Base-by-base conservation (phyloP, 139 green algal species). In the Haematococcus sp. region DNA sequence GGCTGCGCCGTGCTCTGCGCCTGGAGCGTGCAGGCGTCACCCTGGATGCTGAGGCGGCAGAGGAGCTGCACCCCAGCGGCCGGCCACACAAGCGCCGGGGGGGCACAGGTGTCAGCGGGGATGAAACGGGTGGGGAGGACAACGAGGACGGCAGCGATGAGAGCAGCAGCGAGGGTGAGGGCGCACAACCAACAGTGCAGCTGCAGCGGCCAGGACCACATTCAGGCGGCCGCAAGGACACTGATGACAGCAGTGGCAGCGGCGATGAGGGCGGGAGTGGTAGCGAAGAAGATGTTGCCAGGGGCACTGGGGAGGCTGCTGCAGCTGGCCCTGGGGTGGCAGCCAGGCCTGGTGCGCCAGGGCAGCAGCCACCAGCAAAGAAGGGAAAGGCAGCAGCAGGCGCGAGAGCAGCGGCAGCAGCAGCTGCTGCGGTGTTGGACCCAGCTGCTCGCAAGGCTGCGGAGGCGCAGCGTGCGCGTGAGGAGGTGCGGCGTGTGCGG, bases 321-420 rank as follows among this genome's bases (percentile, higher is more conserved):
- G 54, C 56, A 63, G 65, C 64, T 30, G 67, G 33, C 58, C 30
- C 56, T 58, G 25, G n/a, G n/a, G n/a, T n/a, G n/a, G n/a, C n/a
- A n/a, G n/a, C n/a, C n/a, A n/a, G n/a, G n/a, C n/a, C n/a, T n/a
- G n/a, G n/a, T n/a, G n/a, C n/a, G n/a, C n/a, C n/a, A n/a, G n/a
- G n/a, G n/a, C n/a, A n/a, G n/a, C n/a, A n/a, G 89, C 16, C 80
- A 89, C n/a, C 76, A 68, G 52, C 84, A 91, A 66, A 93, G 87
- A 15, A 91, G 90, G 75, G 78, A 82, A 70, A 76, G 94, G 88
- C 75, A 81, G 17, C 63, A 91, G 75, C 71, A 69, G 52, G 63
- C 81, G 3, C 87, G 79, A 35, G 77, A 93, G 61, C 70, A 82
- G 68, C 66, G 86, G 49, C 71, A 91, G 81, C 84, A 1, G 79